phyloP scores from a whole-genome alignment of 495 filamentous ascomycete species.

The Podospora bellae-mahoneyi region DNA sequence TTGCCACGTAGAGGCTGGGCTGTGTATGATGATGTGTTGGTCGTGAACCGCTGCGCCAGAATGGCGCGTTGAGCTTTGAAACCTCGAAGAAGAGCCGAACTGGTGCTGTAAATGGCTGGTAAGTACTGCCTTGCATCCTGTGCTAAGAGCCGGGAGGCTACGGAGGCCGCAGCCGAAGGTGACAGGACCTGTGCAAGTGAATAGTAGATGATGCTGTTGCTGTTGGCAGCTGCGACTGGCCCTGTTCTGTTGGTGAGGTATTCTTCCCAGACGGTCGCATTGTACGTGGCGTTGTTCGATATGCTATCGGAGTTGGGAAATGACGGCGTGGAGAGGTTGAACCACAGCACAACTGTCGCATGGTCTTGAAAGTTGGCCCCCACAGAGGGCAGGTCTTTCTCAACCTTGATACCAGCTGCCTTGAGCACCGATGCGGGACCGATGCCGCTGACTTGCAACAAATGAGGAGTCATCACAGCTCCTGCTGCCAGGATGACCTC shows the following conservation, averaged over 20 bases:
- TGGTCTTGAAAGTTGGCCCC: conserved; percentile 54
- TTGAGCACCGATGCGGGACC: conserved; percentile 46
- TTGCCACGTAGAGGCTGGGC: conserved; percentile 27
- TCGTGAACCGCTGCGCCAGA: conserved; percentile 16
- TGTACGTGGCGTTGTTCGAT: conserved; percentile 26
- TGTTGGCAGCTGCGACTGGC: conserved; percentile 23
- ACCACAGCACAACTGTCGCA: conserved; percentile 26
- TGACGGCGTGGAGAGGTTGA: conserved; percentile 24
- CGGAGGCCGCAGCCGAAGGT: conserved; percentile 7
- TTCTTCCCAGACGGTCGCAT: conserved; percentile 27
- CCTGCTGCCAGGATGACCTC: conserved; percentile 55
- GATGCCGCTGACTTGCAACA: conserved; percentile 52
- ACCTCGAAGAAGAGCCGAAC: conserved; percentile 16
- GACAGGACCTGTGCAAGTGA: conserved; percentile 19
- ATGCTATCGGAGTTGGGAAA: conserved; percentile 32
- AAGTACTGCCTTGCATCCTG: conserved; percentile 21
- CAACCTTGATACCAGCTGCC: conserved; percentile 40
- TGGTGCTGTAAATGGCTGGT: conserved; percentile 17
- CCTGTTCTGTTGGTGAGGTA: conserved; percentile 29
- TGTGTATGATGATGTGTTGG: conserved; percentile 9
- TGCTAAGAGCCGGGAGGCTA: conserved; percentile 16
- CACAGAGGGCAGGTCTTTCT: conserved; percentile 49
- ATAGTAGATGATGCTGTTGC: conserved; percentile 18
- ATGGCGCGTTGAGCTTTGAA: conserved; percentile 24
- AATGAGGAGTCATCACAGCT: conserved; percentile 51